These are phyloP conservation scores for Rhizopogon roseolus DNA, from an alignment of 768 basidiomycete genomes.

Conservation along the genomic window DNA sequence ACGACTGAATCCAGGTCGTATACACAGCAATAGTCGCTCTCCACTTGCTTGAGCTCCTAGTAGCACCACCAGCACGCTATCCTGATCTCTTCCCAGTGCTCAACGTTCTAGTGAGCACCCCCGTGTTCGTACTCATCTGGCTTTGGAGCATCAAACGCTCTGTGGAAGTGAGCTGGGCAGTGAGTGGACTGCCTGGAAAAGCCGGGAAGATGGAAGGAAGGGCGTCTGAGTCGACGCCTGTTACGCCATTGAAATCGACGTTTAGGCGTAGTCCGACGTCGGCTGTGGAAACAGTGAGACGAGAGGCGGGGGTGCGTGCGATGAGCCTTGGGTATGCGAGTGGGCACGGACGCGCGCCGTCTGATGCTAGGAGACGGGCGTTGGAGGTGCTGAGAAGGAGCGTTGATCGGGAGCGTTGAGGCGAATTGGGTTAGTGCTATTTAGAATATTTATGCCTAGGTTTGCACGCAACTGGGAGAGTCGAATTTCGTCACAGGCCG, in stretches of 20 bases:
- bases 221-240: not conserved
- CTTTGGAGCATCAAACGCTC: constrained; percentile 84
- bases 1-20: constrained; percentile 32
- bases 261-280: not conserved
- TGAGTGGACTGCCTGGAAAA: constrained; percentile 46
- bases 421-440: not conserved
- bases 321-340: constrained; percentile 22
- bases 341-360: constrained; percentile 9
- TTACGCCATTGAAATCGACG: not conserved
- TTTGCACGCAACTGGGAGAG: not conserved
- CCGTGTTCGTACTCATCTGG: constrained; percentile 80
- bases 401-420: constrained; percentile 12
- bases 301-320: constrained; percentile 18
- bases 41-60: constrained; percentile 59
- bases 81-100: constrained; percentile 84
- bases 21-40: constrained; percentile 52
- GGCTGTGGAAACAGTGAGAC: constrained; percentile 1
- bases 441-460: not conserved
- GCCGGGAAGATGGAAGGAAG: constrained; percentile 6
- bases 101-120: constrained; percentile 78
- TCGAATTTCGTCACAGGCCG: too few relatives aligned
- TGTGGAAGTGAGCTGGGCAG: constrained; percentile 76
- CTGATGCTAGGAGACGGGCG: constrained; percentile 19
- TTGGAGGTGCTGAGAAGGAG: constrained; percentile 17
- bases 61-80: constrained; percentile 67